Evolutionary conservation across 306 rosid species (phyloP), one percentile per base, ranked within the genome.

Genomic region (Castanea crenata): DNA sequence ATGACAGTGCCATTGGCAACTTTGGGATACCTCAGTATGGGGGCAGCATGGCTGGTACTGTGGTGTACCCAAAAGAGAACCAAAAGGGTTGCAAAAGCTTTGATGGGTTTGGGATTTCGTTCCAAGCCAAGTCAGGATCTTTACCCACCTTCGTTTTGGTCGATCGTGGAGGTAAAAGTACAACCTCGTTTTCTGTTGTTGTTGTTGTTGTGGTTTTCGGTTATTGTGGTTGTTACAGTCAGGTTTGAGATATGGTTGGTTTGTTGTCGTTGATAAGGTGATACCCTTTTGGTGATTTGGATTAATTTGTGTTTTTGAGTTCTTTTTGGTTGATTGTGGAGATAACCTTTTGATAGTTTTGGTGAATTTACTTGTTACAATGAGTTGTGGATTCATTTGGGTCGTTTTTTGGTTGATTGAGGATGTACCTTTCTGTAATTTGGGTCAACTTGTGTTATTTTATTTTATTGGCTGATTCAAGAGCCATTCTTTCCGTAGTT

Each of bases 11-110:
- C 78, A 96, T 96, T 89, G 99, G 99, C 0, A 96, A 96, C 93
- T 96, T 96, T 62, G 99, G 99, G 74, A 89, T 96, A 52, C 99
- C 99, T 61, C 99, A 96, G 75, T 96, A 96, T 80, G 99, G 99
- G 5, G 99, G 98, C 6, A 96, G 99, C 85, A 93, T 96, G 98
- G 89, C 98, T 57, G 99, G 99, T 9, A 81, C 82, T 78, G 98
- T 96, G 13, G 69, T 87, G 29, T 96, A 85, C 83, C 98, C 99
- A 0, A 91, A 91, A 74, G 97, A 96, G 25, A 93, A 96, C 80
- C 91, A 67, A 34, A 93, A 93, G 84, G 98, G 98, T 19, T 96
- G 99, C 74, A 91, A 85, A 77, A 96, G 87, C 61, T 95, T 89
- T 76, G 87, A 86, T 69, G 98, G 91, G 32, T 93, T 49, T 51